phyloP scores from a whole-genome alignment of 805 yeast genomes.

The Metschnikowia corniflorae region DNA sequence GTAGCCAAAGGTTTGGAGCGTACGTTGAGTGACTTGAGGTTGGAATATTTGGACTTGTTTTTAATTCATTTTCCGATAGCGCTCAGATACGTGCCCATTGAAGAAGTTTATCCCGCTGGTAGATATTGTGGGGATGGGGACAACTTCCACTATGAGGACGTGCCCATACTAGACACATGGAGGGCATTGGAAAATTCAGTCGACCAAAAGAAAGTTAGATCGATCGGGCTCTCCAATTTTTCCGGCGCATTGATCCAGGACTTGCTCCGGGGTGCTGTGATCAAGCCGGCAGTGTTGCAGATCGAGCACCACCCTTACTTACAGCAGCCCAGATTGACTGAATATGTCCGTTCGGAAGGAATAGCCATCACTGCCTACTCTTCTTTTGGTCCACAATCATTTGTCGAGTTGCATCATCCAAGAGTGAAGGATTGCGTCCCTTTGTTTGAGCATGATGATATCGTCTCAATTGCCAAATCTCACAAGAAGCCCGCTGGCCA shows the following conservation, averaged over 20 bases:
- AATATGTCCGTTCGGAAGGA: constrained; percentile 19
- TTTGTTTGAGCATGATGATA: constrained; percentile 15
- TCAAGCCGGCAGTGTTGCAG: constrained; percentile 77
- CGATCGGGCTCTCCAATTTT: constrained; percentile 82
- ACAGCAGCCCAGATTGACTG: constrained; percentile 54
- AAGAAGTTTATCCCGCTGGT: constrained; percentile 75
- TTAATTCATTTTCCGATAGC: constrained; percentile 92
- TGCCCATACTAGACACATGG: constrained; percentile 74
- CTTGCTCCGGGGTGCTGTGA: constrained; percentile 61
- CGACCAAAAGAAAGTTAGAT: constrained; percentile 59
- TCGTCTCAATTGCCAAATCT: constrained; percentile 14
- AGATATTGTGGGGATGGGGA: constrained; percentile 57
- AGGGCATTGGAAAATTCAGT: constrained; percentile 69
- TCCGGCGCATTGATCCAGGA: constrained; percentile 67
- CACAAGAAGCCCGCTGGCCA: constrained; percentile 18
- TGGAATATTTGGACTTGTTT: constrained; percentile 79
- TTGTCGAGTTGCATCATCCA: constrained; percentile 20
- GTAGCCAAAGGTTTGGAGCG: constrained; percentile 63
- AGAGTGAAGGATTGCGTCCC: constrained; percentile 16
- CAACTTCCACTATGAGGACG: constrained; percentile 52
- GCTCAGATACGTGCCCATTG: constrained; percentile 75
- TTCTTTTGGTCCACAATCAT: constrained; percentile 21
- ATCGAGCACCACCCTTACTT: constrained; percentile 92
- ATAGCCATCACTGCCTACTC: constrained; percentile 22
- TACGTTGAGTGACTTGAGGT: constrained; percentile 63